A percentile compares a stretch with the other conserved stretches of the same genome.
Conservation (phyloP, 345 rosid species). For the Melastoma malabathricum region DNA sequence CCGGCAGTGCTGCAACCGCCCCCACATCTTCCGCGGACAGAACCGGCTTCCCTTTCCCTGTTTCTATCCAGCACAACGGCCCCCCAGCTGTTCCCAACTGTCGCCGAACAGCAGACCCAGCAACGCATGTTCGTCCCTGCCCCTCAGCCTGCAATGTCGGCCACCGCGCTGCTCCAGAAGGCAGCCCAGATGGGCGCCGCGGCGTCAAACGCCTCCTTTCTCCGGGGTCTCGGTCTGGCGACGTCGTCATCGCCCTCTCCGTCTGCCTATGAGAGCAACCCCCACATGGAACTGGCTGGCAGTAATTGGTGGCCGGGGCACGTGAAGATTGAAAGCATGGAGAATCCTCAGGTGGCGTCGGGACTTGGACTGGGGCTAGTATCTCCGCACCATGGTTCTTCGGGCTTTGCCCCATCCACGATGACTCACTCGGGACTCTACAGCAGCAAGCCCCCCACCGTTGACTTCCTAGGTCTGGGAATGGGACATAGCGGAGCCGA, state of each 20-base stretch:
- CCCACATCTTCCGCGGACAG: slow-evolving; percentile 11
- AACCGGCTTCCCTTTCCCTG: slow-evolving; percentile 63
- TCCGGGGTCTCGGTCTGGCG: slow-evolving; percentile 37
- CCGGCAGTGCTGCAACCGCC: not conserved
- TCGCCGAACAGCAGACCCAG: slow-evolving; percentile 9
- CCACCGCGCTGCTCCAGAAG: slow-evolving; percentile 89
- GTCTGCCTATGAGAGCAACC: not conserved
- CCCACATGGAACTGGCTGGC: slow-evolving; percentile 1
- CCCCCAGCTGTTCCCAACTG: slow-evolving; percentile 26
- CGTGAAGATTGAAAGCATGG: slow-evolving; percentile 16
- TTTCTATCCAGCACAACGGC: slow-evolving; percentile 38
- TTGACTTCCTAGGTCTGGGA: slow-evolving; percentile 60
- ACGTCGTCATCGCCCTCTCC: slow-evolving; percentile 13
- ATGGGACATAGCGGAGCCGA: slow-evolving; percentile 20
- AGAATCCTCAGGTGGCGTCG: slow-evolving; percentile 5
- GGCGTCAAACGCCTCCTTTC: slow-evolving; percentile 33
- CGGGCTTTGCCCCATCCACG: slow-evolving; percentile 18
- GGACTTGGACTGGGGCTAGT: slow-evolving; percentile 33
- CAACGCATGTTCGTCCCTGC: slow-evolving; percentile 21
- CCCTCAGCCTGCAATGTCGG: slow-evolving; percentile 66
- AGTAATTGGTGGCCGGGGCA: slow-evolving; percentile 12
- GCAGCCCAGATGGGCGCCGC: slow-evolving; percentile 91
- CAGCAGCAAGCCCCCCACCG: slow-evolving; percentile 38
- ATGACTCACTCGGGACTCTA: slow-evolving; percentile 29
- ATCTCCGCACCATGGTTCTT: slow-evolving; percentile 3